Evolutionary conservation across 2,329 filamentous ascomycete genomes (phyloP).

Genomic region (Cephalotrichum gorgonifer): DNA sequence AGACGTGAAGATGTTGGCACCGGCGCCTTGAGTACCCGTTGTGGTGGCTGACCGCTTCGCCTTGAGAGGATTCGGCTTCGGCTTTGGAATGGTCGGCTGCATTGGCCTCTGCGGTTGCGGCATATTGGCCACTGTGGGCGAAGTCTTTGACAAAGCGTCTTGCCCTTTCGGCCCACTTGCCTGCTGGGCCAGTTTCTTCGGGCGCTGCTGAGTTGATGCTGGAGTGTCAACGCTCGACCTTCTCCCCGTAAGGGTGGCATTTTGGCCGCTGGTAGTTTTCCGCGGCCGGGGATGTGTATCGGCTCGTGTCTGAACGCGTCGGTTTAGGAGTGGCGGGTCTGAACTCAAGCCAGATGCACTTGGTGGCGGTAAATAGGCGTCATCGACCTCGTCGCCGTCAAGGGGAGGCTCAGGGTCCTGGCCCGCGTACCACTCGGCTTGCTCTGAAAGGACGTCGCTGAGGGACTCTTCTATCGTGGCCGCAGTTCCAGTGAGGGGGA

Average conservation of each 20-base stretch:
- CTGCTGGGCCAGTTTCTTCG: neutral
- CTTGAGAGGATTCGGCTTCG: neutral
- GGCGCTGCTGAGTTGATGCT: neutral
- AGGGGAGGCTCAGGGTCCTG: neutral
- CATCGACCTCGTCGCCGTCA: neutral
- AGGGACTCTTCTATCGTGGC: neutral
- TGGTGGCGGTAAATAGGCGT: neutral
- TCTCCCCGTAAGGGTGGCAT: neutral
- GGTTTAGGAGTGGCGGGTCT: neutral
- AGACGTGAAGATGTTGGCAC: conserved; percentile 3
- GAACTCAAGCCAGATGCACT: neutral
- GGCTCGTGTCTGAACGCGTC: neutral
- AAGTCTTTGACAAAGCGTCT: neutral
- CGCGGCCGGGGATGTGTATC: neutral
- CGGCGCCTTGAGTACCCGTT: neutral
- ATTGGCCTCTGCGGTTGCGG: neutral
- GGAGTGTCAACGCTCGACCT: too few species aligned
- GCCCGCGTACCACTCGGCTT: neutral
- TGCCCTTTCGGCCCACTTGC: neutral
- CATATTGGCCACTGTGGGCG: neutral
- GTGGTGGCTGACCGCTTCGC: neutral
- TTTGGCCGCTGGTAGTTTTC: neutral
- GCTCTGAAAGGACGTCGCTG: neutral
- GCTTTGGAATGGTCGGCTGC: neutral
- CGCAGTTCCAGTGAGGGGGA: neutral